Base-by-base conservation (phyloP, 208 protist genomes). In the Willaertia magna region DNA sequence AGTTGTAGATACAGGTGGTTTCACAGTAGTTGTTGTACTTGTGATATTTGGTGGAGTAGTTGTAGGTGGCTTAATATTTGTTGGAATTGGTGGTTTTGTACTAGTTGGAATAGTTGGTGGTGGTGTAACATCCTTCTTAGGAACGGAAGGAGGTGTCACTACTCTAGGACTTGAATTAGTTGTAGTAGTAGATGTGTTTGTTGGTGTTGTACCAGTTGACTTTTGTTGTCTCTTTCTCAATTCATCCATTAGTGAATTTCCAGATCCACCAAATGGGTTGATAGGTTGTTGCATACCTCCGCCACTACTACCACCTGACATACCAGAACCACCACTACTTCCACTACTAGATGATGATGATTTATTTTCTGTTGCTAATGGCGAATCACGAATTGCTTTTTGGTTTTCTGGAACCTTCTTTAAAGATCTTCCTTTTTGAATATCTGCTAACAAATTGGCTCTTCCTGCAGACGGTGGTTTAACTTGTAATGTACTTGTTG, bases 171-270 rank as follows among this genome's bases (percentile, higher is more conserved):
- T 34, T 67, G 55, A 26, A 7, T 67, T 67, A 34, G 55, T 18
- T 34, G 55, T 14, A 67, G 3, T 34, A 11, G 22, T 67, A 26
- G 55, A 67, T 6, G 51, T n/a, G 55, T 16, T 67, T 67, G 55
- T 34, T 16, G n/a, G 9, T 0, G 9, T 18, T n/a, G 9, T 67
- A 7, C 3, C 7, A 7, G n/a, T 34, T n/a, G 55, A 67, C 3
- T 7, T 67, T 40, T 22, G 1, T 47, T 22, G 7, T 20, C 47
- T 79, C 20, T 46, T 79, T 11, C 3, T 44, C 0, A 79, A 30
- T 79, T 79, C 74, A n/a, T 79, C 74, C 40, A 79, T n/a, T 42
- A 79, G 46, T 79, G 74, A 42, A 79, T 79, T 79, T 43, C 74
- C 74, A 47, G 74, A 34, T 34, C 55, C 55, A 67, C 55, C 22